A percentile compares a stretch with the other conserved stretches of the same genome.
Evolutionary conservation across 2,329 filamentous ascomycete species (phyloP).

Genomic region (Trichoderma harzianum): DNA sequence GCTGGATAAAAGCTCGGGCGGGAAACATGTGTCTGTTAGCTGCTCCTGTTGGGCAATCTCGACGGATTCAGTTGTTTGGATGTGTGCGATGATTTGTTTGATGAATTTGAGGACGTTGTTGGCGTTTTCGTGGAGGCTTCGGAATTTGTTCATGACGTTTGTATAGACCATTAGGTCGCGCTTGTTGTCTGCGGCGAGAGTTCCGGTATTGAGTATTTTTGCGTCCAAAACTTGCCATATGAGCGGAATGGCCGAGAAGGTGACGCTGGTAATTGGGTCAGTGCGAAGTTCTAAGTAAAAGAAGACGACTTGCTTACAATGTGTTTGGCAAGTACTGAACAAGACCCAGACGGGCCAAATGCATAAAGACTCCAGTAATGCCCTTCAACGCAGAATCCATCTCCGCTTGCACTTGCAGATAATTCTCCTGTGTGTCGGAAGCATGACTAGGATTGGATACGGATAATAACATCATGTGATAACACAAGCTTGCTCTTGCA

Average conservation of each 20-base stretch:
- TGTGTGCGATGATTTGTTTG: conserved; percentile 8
- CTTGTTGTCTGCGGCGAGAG: conserved; percentile 3
- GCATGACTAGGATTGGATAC: neutral
- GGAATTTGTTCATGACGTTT: conserved; percentile 15
- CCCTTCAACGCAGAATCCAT: conserved; percentile 7
- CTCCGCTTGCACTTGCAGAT: conserved; percentile 1
- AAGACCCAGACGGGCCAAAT: neutral
- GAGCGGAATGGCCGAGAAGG: conserved; percentile 3
- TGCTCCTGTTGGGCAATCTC: neutral
- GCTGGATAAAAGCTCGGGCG: neutral
- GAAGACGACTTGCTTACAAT: neutral
- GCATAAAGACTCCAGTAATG: conserved; percentile 3
- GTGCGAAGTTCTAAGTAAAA: neutral
- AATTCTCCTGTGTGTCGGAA: neutral
- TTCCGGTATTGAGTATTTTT: conserved; percentile 5
- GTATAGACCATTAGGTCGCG: conserved; percentile 13
- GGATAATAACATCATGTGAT: conserved; percentile 12
- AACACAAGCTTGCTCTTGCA: conserved; percentile 6
- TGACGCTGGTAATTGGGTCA: neutral
- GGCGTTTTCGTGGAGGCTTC: conserved; percentile 8
- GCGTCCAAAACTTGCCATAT: conserved; percentile 14
- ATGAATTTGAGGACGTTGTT: conserved; percentile 9
- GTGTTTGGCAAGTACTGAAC: conserved; percentile 13
- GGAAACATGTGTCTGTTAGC: neutral
- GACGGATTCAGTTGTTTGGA: conserved; percentile 6